Base-by-base conservation (phyloP, 768 basidiomycete genomes). In the Boletus tomentosulus region DNA sequence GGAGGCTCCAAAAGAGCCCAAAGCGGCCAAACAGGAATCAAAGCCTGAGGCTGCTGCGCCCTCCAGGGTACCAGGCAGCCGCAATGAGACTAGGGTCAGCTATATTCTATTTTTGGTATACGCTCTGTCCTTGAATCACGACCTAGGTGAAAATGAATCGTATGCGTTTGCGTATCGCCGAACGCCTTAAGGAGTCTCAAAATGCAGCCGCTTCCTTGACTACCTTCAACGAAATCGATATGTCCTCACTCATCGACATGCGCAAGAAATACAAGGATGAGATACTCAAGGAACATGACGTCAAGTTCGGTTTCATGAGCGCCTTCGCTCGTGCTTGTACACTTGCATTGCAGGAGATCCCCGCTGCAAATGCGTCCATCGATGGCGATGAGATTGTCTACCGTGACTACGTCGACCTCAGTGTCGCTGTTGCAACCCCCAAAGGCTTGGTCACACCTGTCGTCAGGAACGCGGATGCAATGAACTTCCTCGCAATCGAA, bases 141-240 rank as follows among this genome's bases (percentile, higher is more conserved):
- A 3, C 25, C 11, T 31, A 92, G 90, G 86, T 98, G 66, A 98
- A 98, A 79, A 98, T 99, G 95, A 95, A 84, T 72, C 87, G 95
- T 49, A 99, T 99, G 97, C 91, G 96, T 45, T 79, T 90, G 58
- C 92, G 95, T 57, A 99, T 99, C 65, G 89, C 95, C 45, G 92
- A 95, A 74, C 93, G 96, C 49, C 83, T 99, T 69, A 99, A 99
- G 77, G 88, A 97, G 69, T 96, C 95, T 24, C 96, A 99, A 71
- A 97, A 98, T 68, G 84, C 91, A 19, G 97, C 96, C 4, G 96
- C 96, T 45, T 95, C 93, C 47, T 73, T 98, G 55, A 98, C 97
- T 33, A 98, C 96, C 25, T 99, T 99, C 83, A 98, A 99, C 76
- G 96, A 99, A 75, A 92, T 99, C 67, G 96, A 98, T 77, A 98